A percentile compares a stretch with the other conserved stretches of the same genome.
phyloP scores from a whole-genome alignment of 2,329 filamentous ascomycete genomes.

The Alternaria sp. region DNA sequence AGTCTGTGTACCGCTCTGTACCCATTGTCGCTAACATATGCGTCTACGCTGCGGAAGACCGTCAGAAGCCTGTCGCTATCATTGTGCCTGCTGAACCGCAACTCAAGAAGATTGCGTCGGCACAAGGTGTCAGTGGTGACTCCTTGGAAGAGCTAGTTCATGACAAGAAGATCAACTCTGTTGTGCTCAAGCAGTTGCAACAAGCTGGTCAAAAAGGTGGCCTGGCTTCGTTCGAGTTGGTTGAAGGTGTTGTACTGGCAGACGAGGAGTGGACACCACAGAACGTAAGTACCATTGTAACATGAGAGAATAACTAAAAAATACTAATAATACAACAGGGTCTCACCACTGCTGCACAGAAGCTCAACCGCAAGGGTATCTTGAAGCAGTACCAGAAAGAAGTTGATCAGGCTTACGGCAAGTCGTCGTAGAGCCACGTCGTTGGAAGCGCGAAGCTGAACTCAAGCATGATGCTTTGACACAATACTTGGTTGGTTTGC shows the following conservation, averaged over 20 bases:
- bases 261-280: conserved; percentile 89
- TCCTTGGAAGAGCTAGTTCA: conserved; percentile 72
- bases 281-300: conserved; percentile 68
- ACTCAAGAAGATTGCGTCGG: conserved; percentile 64
- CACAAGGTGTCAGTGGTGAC: conserved; percentile 70
- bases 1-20: conserved; percentile 85
- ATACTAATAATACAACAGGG: conserved; percentile 48
- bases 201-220: conserved; percentile 70
- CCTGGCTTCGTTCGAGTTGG: conserved; percentile 74
- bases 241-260: conserved; percentile 77
- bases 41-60: conserved; percentile 78
- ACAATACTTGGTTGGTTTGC: not conserved
- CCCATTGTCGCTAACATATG: conserved; percentile 86
- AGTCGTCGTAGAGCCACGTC: conserved; percentile 6
- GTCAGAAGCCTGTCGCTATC: conserved; percentile 82
- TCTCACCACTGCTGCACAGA: conserved; percentile 62
- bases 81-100: conserved; percentile 70
- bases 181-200: conserved; percentile 76
- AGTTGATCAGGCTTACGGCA: conserved; percentile 58
- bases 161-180: conserved; percentile 69
- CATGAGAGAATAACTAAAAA: not conserved
- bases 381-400: conserved; percentile 62
- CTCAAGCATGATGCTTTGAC: not conserved
- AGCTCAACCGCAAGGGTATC: conserved; percentile 61
- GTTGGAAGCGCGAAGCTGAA: not conserved